Base-by-base conservation (phyloP, 345 rosid species). In the Brassica incana region DNA sequence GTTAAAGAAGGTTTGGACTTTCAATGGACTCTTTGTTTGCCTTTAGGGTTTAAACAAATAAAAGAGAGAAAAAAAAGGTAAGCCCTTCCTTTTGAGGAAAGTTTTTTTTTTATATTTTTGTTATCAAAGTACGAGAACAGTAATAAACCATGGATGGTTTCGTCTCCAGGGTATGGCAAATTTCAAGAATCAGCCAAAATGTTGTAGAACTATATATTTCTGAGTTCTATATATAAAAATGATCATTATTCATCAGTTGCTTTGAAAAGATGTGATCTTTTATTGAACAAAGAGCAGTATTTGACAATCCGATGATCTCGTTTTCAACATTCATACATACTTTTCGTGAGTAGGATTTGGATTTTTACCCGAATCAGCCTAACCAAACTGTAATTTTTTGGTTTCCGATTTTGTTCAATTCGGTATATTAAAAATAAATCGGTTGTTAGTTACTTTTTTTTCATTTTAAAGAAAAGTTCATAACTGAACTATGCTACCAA, bases 171-270 rank as follows among this genome's bases (percentile, higher is more conserved):
- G 62, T 54, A 65, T 75, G 76, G 73, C 38, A 27, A 67, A 69
- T 61, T 74, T 12, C 43, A 35, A 32, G 29, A 4, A 73, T 54
- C 72, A 75, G 77, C 69, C 64, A 80, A 52, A 64, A 64, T 76
- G 83, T 81, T 81, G 83, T 76, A 71, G 65, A 80, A 71, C 73
- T 71, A 65, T 75, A 75, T 68, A 32, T 71, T 62, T 58, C 38
- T 54, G 59, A 65, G 40, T 65, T 71, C 33, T 69, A 20, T 81
- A 43, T 76, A 76, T 45, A 59, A 23, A 5, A 5, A 18, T 54
- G 54, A 52, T 52, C 67, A 62, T 25, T 15, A 74, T 68, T 67
- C 70, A 25, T 52, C 59, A 48, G 16, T 48, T 12, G 56, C 56
- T 12, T 48, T 45, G 52, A 45, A 12, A 45, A 45, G 52, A 8